Base-by-base conservation (phyloP, 441 rosid genomes). In the Euphorbia celastroides region DNA sequence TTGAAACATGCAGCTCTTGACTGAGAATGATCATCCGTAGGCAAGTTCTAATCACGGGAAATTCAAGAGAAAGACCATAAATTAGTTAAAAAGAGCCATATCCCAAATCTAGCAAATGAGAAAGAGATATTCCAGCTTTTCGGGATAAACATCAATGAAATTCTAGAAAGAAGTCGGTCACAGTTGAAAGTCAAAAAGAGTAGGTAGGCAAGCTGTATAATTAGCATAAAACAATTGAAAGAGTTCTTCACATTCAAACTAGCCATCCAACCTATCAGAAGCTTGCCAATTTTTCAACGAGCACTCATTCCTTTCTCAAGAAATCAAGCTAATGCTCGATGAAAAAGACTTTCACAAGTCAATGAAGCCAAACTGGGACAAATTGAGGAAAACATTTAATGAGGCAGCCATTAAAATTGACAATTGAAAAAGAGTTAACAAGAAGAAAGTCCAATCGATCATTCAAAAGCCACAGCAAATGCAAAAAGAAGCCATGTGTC, bases 131-230 rank as follows among this genome's bases (percentile, higher is more conserved):
- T 46, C 17, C 52, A 17, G 20, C n/a, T 17, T 46, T 46, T 14
- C 20, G 17, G 20, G 1, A 46, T 3, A 34, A 34, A 34, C 38
- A 9, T 34, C 38, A 34, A 34, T 9, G 38, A 9, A 34, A 34
- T 34, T 44, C 14, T 9, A 42, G 48, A 8, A 42, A 42, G 42
- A 31, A 31, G 25, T 32, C 13, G 14, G 17, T 55, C n/a, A n/a
- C n/a, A n/a, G n/a, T n/a, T n/a, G n/a, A n/a, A n/a, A 55, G 70
- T 78, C 73, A 75, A 69, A 75, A 34, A 64, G 17, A 36, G 41
- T 0, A 0, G 20, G 57, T 42, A 11, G 8, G 57, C 42, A 17
- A 34, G 38, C 23, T 46, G 52, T 19, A 25, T 7, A 34, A n/a
- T n/a, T n/a, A n/a, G 27, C 26, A 14, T 19, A 9, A 14, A 44